Evolutionary conservation across 805 yeast species (phyloP).

Genomic region (Starmerella apis): DNA sequence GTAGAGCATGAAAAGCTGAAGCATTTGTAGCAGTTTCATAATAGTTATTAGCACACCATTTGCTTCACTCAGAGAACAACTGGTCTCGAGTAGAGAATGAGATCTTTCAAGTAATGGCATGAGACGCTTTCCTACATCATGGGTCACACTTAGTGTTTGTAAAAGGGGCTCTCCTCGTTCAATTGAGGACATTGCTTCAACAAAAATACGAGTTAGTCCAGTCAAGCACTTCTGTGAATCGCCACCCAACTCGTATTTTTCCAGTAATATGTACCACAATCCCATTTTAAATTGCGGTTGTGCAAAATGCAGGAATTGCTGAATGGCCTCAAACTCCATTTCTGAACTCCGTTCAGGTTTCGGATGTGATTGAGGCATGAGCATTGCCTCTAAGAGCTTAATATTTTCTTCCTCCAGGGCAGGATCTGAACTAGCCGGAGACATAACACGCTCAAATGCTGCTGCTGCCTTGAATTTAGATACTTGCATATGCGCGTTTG

Average conservation of each 20-base stretch:
- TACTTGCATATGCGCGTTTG: constrained; percentile 50
- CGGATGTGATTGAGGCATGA: constrained; percentile 28
- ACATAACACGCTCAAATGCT: constrained; percentile 46
- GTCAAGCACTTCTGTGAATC: constrained; percentile 44
- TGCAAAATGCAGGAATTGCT: constrained; percentile 49
- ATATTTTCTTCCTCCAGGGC: constrained; percentile 15
- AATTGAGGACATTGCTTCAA: constrained; percentile 37
- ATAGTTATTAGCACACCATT: constrained; percentile 17
- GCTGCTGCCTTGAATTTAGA: constrained; percentile 63
- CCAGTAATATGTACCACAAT: constrained; percentile 64
- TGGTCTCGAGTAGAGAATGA: neutral
- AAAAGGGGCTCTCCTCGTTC: constrained; percentile 34
- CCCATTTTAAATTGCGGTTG: constrained; percentile 57
- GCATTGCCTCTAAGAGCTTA: constrained; percentile 29
- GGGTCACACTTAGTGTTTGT: constrained; percentile 44
- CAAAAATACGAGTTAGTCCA: constrained; percentile 36
- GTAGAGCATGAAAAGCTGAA: constrained; percentile 31
- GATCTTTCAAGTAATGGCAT: constrained; percentile 22
- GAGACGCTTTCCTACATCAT: constrained; percentile 37
- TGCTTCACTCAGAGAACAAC: neutral
- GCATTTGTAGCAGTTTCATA: constrained; percentile 28
- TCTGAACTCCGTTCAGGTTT: constrained; percentile 17
- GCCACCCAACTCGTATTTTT: constrained; percentile 38
- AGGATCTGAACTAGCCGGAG: neutral
- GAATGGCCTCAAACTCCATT: constrained; percentile 43